A percentile compares a stretch with the other conserved stretches of the same genome.
phyloP scores from a whole-genome alignment of 768 basidiomycete species.

The Leucocoprinus leucothites region DNA sequence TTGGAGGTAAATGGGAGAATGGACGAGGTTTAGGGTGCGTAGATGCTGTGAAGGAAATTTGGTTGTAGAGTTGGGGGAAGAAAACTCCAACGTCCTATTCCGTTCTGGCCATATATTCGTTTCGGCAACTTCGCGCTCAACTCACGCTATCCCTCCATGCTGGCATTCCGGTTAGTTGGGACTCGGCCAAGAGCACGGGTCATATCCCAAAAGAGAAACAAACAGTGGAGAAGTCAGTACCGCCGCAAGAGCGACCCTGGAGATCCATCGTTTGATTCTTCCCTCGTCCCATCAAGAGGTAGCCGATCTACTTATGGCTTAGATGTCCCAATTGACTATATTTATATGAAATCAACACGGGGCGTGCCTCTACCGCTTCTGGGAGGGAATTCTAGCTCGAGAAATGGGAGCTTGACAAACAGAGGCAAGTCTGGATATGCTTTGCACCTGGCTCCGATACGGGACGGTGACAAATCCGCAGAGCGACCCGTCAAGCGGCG shows the following conservation, averaged over 20 bases:
- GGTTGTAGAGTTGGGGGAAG: too few species aligned
- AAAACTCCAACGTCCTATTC: background rate
- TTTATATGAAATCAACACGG: constrained; percentile 1
- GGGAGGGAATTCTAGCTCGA: background rate
- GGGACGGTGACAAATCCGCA: background rate
- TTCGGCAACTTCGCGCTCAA: background rate
- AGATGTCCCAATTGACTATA: background rate
- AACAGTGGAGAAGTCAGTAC: background rate
- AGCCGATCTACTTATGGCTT: background rate
- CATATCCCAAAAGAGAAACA: background rate
- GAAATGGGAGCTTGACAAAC: background rate
- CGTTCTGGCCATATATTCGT: background rate
- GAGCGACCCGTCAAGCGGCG: background rate
- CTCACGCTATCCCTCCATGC: background rate
- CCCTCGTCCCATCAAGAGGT: background rate
- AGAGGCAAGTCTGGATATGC: background rate
- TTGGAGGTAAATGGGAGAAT: background rate
- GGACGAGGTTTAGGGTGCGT: background rate
- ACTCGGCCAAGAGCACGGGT: background rate
- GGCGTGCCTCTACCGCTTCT: background rate
- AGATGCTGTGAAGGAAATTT: too few species aligned
- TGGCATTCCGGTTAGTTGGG: too few species aligned
- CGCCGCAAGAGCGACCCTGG: background rate
- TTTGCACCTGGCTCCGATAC: background rate
- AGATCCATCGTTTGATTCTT: background rate